Conservation (phyloP, 2,329 filamentous ascomycete species). For the Cladosporium sp. region DNA sequence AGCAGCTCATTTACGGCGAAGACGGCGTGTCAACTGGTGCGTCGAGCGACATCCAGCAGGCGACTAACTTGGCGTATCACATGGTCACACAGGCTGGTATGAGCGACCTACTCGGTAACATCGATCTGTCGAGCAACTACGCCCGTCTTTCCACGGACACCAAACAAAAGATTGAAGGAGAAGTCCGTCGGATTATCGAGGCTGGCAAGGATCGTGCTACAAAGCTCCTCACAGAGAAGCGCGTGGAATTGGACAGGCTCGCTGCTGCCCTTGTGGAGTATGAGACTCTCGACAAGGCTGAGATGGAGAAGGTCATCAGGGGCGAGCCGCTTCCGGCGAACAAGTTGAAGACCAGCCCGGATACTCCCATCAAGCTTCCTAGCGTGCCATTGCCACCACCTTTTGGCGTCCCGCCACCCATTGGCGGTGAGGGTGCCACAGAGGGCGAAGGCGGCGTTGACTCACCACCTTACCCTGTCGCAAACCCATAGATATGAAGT, state of each 20-base stretch:
- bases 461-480: slow-evolving; percentile 16
- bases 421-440: not conserved
- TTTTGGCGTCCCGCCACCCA: slow-evolving; percentile 11
- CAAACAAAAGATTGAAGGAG: slow-evolving; percentile 79
- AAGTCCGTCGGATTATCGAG: slow-evolving; percentile 82
- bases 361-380: slow-evolving; percentile 68
- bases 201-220: slow-evolving; percentile 75
- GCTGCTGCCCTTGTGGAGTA: slow-evolving; percentile 91
- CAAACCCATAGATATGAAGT: not conserved
- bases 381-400: slow-evolving; percentile 7
- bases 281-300: slow-evolving; percentile 83
- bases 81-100: slow-evolving; percentile 92
- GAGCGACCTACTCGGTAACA: slow-evolving; percentile 82
- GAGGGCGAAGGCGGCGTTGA: slow-evolving; percentile 2
- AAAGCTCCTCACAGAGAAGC: slow-evolving; percentile 69
- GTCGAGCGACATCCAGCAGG: slow-evolving; percentile 75
- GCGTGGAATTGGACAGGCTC: slow-evolving; percentile 82
- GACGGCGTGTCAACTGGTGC: slow-evolving; percentile 90
- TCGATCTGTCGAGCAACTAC: slow-evolving; percentile 83
- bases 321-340: slow-evolving; percentile 73
- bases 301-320: slow-evolving; percentile 85
- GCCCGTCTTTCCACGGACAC: slow-evolving; percentile 80
- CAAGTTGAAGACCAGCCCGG: slow-evolving; percentile 60
- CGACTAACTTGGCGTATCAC: slow-evolving; percentile 77
- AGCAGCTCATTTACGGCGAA: slow-evolving; percentile 88